phyloP scores from a whole-genome alignment of 305 asterid genomes.

The Ajuga reptans region DNA sequence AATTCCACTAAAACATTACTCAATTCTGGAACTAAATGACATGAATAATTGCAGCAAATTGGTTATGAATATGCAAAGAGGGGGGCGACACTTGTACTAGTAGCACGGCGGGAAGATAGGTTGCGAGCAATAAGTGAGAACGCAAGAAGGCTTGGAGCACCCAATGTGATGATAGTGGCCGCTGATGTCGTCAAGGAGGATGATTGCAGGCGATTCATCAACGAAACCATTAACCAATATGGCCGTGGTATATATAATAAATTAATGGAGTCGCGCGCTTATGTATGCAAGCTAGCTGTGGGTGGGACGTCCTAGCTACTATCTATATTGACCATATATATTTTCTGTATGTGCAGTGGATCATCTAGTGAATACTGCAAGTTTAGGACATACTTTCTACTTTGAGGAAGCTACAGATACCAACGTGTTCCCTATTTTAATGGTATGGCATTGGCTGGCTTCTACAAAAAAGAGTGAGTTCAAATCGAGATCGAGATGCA shows the following conservation, averaged over 20 bases:
- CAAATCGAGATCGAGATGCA: too few relatives aligned
- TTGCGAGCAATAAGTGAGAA: slow-evolving; percentile 70
- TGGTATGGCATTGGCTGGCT: too few relatives aligned
- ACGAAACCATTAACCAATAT: slow-evolving; percentile 45
- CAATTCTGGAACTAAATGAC: too few relatives aligned
- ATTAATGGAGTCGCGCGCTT: too few relatives aligned
- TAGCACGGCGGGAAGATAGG: slow-evolving; percentile 77
- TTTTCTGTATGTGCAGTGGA: slow-evolving; percentile 43
- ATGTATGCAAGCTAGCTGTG: too few relatives aligned
- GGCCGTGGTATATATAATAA: slow-evolving; percentile 69
- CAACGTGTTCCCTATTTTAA: slow-evolving; percentile 58
- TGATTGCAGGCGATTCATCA: slow-evolving; percentile 67
- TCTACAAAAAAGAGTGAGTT: too few relatives aligned
- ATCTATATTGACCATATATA: neutral
- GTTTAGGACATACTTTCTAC: slow-evolving; percentile 75
- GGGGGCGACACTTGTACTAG: slow-evolving; percentile 67
- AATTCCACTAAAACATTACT: too few relatives aligned
- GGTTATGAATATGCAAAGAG: slow-evolving; percentile 84
- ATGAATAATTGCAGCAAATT: slow-evolving; percentile 66
- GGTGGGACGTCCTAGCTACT: too few relatives aligned
- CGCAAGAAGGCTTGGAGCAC: slow-evolving; percentile 57
- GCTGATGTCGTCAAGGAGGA: slow-evolving; percentile 94
- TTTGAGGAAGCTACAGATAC: slow-evolving; percentile 77
- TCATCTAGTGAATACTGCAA: slow-evolving; percentile 74
- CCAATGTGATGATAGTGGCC: slow-evolving; percentile 57